Percentiles rank a stretch among this genome's conserved stretches.
Evolutionary conservation across 306 rosid species (phyloP).

Genomic region (Dicorynia guianensis): DNA sequence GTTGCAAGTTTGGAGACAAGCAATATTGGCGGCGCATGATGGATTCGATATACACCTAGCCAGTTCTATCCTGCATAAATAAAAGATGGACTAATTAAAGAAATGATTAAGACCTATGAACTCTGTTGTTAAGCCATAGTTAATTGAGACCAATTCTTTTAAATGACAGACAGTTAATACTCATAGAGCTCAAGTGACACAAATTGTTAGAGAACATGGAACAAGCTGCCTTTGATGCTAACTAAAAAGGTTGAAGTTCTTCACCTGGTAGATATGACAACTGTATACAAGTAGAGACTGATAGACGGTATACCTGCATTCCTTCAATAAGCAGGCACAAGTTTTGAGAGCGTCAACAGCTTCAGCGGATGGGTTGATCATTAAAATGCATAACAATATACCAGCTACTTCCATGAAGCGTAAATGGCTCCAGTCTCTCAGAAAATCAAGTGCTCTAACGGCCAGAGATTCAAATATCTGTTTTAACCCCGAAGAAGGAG

Average conservation of each 20-base stretch:
- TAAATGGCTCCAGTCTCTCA: constrained; percentile 61
- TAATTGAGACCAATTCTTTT: no score
- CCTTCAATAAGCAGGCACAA: constrained; percentile 91
- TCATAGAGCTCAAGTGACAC: no score
- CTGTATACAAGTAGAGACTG: not conserved
- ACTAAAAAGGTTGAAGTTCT: not conserved
- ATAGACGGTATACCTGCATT: constrained; percentile 72
- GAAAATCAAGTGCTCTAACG: constrained; percentile 38
- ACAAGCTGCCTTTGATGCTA: not conserved
- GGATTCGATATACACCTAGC: constrained; percentile 88
- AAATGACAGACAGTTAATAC: no score
- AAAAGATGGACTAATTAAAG: constrained; percentile 40
- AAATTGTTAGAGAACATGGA: no score
- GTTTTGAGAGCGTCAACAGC: constrained; percentile 96
- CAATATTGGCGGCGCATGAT: constrained; percentile 89
- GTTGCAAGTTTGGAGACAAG: constrained; percentile 98
- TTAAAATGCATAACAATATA: constrained; percentile 59
- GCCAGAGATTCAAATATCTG: constrained; percentile 38
- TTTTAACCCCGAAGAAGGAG: constrained; percentile 38
- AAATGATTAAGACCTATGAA: constrained; percentile 3
- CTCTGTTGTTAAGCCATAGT: no score
- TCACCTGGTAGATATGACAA: not conserved
- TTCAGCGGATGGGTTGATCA: constrained; percentile 76
- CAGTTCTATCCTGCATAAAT: constrained; percentile 77
- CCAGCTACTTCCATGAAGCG: constrained; percentile 55